Evolutionary conservation across 2,329 filamentous ascomycete genomes (phyloP), one percentile per base, ranked within the genome.

Genomic region (Xylaria sp.): DNA sequence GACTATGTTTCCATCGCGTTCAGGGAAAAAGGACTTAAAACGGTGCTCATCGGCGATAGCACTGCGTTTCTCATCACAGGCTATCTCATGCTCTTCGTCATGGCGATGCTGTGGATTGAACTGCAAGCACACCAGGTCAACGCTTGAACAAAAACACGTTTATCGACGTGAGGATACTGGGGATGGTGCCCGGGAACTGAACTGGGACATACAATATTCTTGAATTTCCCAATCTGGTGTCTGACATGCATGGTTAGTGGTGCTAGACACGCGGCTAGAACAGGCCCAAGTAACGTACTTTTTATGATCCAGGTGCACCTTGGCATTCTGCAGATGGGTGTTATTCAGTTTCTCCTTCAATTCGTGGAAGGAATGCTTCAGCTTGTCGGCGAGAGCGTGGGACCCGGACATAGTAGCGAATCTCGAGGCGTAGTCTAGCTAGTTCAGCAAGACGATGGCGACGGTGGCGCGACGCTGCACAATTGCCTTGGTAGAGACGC

Each of bases 61-160:
- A 19, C 83, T 85, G 60, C 95, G 86, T 79, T 97, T 97, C 11
- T 84, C 85, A 74, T 98, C 94, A 43, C 91, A 94, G 9, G 77
- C 81, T 75, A 94, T 83, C 75, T 98, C 95, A 74, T 98, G 93
- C 68, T 90, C 90, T 76, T 98, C 94, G 73, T 97, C 94, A 74
- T 97, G 94, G 56, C 94, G 90, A 75, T 98, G 94, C 66, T 96
- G 91, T 23, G 85, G 81, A 72, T 97, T 98, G 78, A 97, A 85
- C 84, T 86, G 44, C 4, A 46, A 55, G 21, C 17, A 35, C 27
- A 19, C 3, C n/a, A 7, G 48, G 40, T 21, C 17, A n/a, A 23
- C 23, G 15, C n/a, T n/a, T n/a, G n/a, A n/a, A n/a, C n/a, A n/a
- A n/a, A n/a, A n/a, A n/a, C n/a, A n/a, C n/a, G n/a, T n/a, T n/a